A percentile compares a stretch with the other conserved stretches of the same genome.
These are phyloP conservation scores for Botrytis hyacinthi DNA, from an alignment of 2,329 filamentous ascomycete genomes.

Conservation along the genomic window DNA sequence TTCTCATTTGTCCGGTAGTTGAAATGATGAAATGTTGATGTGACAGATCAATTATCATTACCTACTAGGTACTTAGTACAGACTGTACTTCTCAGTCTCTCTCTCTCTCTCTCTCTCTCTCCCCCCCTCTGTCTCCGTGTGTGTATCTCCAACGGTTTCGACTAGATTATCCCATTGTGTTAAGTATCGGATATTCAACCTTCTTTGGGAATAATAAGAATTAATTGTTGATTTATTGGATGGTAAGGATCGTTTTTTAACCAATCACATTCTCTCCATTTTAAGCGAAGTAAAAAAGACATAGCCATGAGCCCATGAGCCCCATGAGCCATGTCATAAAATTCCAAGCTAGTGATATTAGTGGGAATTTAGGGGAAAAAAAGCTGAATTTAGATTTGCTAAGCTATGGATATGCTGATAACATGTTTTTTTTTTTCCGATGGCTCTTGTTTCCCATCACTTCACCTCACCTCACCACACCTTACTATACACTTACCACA, in stretches of 20 bases:
- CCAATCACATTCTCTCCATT: not conserved
- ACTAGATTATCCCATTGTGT: not conserved
- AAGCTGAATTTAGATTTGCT: slow-evolving; percentile 3
- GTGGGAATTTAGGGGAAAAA: not conserved
- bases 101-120: no score
- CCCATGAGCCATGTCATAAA: not conserved
- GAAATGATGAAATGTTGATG: not conserved
- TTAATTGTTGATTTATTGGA: not conserved
- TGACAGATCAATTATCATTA: not conserved
- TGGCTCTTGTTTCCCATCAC: not conserved
- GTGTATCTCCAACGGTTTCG: not conserved
- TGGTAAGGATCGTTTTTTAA: not conserved
- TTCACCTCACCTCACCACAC: not conserved
- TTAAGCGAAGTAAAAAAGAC: not conserved
- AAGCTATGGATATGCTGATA: not conserved
- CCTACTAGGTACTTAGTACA: not conserved
- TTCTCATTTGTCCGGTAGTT: slow-evolving; percentile 12
- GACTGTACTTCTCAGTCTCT: not conserved
- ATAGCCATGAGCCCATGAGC: not conserved
- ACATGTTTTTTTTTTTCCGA: not conserved
- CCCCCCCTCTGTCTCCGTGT: not conserved
- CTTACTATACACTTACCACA: not conserved
- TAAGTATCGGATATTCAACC: not conserved
- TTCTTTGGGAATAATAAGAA: slow-evolving; percentile 3
- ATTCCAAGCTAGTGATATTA: not conserved